These are phyloP conservation scores for Alternaria sp. DNA, from an alignment of 2,329 filamentous ascomycete species.

Conservation along the genomic window DNA sequence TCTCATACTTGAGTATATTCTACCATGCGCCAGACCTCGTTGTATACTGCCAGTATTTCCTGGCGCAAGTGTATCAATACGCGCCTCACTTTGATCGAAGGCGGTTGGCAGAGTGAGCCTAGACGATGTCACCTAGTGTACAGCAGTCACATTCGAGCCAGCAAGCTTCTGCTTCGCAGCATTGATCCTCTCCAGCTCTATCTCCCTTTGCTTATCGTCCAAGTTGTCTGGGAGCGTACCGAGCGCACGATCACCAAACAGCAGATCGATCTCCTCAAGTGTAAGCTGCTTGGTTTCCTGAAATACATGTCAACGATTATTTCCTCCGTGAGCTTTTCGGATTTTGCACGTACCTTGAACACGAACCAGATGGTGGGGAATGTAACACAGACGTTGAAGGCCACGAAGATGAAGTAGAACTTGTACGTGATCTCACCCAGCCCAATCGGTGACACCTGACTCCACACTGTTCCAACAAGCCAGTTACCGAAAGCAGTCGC, in stretches of 20 bases:
- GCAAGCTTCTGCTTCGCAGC: constrained; percentile 30
- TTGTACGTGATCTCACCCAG: constrained; percentile 60
- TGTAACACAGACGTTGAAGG: constrained; percentile 58
- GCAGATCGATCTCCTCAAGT: constrained; percentile 66
- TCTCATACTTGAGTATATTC: background rate
- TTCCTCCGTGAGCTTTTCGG: fast-evolving
- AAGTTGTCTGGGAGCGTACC: constrained; percentile 59
- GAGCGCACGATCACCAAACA: constrained; percentile 64
- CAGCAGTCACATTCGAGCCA: constrained; percentile 21
- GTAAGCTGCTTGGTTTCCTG: constrained; percentile 55
- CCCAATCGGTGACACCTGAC: constrained; percentile 66
- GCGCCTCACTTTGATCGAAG: background rate
- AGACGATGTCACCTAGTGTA: constrained; percentile 17
- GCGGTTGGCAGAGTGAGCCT: background rate
- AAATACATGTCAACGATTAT: constrained; percentile 7
- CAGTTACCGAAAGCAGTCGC: constrained; percentile 68
- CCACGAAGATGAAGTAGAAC: constrained; percentile 68
- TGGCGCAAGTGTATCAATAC: background rate
- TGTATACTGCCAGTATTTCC: background rate
- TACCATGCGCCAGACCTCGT: background rate
- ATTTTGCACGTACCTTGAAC: constrained; percentile 52
- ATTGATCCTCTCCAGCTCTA: constrained; percentile 35
- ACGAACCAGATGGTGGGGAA: constrained; percentile 60
- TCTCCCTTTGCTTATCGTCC: constrained; percentile 37
- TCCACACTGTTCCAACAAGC: constrained; percentile 67